Conservation (phyloP, 306 rosid species). For the Aeschynomene evenia region DNA sequence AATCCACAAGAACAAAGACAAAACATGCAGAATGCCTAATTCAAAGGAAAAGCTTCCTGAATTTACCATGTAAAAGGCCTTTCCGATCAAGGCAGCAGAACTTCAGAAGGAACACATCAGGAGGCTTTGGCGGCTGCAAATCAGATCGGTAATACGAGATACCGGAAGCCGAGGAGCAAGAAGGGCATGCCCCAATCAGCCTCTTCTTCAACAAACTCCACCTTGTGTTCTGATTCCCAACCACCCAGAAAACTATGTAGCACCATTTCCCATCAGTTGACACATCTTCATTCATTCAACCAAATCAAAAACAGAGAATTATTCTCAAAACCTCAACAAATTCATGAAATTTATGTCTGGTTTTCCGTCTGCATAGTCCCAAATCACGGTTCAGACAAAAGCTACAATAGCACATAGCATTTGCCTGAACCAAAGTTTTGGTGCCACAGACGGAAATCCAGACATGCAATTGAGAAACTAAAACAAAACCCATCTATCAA, state of each 20-base stretch:
- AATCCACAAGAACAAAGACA: neutral
- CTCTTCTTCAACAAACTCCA: constrained; percentile 87
- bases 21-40: constrained; percentile 4
- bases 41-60: neutral
- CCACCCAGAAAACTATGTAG: constrained; percentile 85
- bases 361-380: too few relatives aligned
- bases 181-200: constrained; percentile 76
- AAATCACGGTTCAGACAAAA: too few relatives aligned
- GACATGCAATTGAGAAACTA: neutral
- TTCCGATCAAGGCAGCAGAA: constrained; percentile 68
- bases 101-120: constrained; percentile 80
- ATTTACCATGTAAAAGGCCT: constrained; percentile 88
- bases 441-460: too few relatives aligned
- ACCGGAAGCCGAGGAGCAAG: constrained; percentile 87
- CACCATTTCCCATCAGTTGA: constrained; percentile 99
- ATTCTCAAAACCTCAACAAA: constrained; percentile 10
- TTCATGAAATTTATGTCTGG: neutral
- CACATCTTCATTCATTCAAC: constrained; percentile 65
- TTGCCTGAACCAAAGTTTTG: too few relatives aligned
- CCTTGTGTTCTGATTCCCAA: constrained; percentile 67
- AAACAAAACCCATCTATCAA: constrained; percentile 21
- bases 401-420: too few relatives aligned
- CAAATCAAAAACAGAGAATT: neutral
- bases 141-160: constrained; percentile 63
- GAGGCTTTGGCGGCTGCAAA: constrained; percentile 63